These are phyloP conservation scores for Amaranthus hypochondriacus DNA, from an alignment of 148 eudicot species.

Conservation along the genomic window DNA sequence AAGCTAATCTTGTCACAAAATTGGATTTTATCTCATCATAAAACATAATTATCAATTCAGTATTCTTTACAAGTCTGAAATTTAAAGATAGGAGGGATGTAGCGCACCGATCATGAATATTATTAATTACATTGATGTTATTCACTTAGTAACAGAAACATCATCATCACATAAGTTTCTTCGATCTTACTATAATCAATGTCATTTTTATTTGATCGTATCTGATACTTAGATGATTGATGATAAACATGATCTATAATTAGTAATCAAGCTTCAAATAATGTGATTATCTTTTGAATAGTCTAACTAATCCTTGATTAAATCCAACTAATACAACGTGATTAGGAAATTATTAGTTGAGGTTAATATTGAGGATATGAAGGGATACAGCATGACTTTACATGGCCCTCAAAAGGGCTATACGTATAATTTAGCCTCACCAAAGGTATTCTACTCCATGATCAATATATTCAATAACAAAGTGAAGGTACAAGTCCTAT, in stretches of 20 bases:
- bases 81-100: too few relatives aligned
- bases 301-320: background rate
- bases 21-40: background rate
- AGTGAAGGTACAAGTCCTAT: background rate
- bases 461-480: background rate
- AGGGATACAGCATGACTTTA: constrained; percentile 5
- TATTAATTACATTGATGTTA: too few relatives aligned
- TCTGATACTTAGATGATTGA: too few relatives aligned
- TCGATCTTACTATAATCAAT: too few relatives aligned
- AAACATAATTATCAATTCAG: too few relatives aligned
- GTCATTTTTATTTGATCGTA: too few relatives aligned
- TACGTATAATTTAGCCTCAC: constrained; percentile 1
- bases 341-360: background rate
- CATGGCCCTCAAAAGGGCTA: constrained; percentile 3
- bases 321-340: background rate
- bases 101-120: too few relatives aligned
- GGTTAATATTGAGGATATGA: background rate
- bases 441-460: constrained; percentile 17
- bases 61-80: too few relatives aligned
- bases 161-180: too few relatives aligned
- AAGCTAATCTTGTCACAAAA: background rate
- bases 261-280: background rate
- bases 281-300: background rate
- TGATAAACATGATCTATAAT: background rate
- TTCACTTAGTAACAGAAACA: too few relatives aligned